Conservation (phyloP, 164 flowering plant genomes). For the Magnolia changhungtana region DNA sequence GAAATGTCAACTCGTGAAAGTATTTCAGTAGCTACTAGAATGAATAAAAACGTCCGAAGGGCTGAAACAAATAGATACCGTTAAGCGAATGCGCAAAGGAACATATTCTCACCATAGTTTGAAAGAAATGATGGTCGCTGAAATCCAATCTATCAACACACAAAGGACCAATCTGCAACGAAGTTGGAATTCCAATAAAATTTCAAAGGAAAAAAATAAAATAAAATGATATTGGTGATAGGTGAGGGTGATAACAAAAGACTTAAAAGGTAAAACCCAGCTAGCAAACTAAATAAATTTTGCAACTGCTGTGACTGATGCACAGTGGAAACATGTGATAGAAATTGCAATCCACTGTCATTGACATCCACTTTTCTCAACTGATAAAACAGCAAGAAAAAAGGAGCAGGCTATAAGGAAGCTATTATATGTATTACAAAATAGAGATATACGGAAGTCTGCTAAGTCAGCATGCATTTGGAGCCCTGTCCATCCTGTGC, state of each 20-base stretch:
- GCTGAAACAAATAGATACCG: neutral
- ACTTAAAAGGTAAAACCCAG: neutral
- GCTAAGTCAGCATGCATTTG: neutral
- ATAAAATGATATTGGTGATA: neutral
- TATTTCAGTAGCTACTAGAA: neutral
- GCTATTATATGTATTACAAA: neutral
- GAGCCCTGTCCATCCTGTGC: neutral
- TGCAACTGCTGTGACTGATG: too few species aligned
- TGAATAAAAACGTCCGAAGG: neutral
- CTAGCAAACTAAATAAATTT: neutral
- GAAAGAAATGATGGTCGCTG: constrained; percentile 74
- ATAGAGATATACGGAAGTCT: neutral
- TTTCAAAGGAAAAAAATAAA: neutral
- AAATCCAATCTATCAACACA: constrained; percentile 63
- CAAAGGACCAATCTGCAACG: constrained; percentile 56
- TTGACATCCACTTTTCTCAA: too few species aligned
- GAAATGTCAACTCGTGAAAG: too few species aligned
- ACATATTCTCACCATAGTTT: constrained; percentile 34
- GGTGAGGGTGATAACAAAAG: neutral
- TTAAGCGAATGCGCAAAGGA: neutral
- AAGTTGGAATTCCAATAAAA: neutral
- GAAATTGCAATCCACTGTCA: too few species aligned
- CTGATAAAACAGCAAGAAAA: too few species aligned
- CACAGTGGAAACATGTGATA: too few species aligned
- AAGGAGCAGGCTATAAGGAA: neutral